Conservation (phyloP, 257 asterid genomes). For the Hygrophila difformis region DNA sequence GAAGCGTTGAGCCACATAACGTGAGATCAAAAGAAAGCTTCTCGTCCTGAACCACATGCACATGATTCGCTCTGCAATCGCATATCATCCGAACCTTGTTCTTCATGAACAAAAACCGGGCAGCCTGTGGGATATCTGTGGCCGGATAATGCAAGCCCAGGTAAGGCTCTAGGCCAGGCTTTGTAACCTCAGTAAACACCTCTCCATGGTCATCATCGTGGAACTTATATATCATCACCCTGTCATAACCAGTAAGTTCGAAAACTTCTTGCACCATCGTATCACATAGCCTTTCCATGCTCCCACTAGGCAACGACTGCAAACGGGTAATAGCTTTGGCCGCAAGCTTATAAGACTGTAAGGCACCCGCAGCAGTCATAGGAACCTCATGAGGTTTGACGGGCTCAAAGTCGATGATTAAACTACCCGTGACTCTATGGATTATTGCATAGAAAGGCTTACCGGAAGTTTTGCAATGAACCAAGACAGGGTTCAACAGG, state of each 20-base stretch:
- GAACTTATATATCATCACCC: conserved; percentile 87
- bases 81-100: conserved; percentile 94
- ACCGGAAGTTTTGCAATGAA: conserved; percentile 91
- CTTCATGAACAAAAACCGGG: conserved; percentile 90
- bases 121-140: conserved; percentile 96
- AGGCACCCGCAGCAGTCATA: conserved; percentile 96
- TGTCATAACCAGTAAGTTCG: conserved; percentile 90
- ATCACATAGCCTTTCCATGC: conserved; percentile 74
- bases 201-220: conserved; percentile 98
- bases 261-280: conserved; percentile 89
- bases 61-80: conserved; percentile 73
- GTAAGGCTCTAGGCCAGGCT: conserved; percentile 88
- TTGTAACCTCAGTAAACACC: conserved; percentile 73
- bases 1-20: conserved; percentile 77
- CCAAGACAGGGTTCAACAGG: conserved; percentile 69
- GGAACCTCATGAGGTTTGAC: conserved; percentile 95
- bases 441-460: conserved; percentile 92
- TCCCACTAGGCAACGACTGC: conserved; percentile 91
- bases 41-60: conserved; percentile 71
- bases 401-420: conserved; percentile 90
- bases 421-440: conserved; percentile 82
- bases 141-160: conserved; percentile 92
- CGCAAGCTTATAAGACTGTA: conserved; percentile 91
- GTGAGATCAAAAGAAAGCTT: conserved; percentile 77
- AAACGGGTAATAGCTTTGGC: conserved; percentile 85